Evolutionary conservation across 371 early-diverging fungal species (phyloP), one percentile per base, ranked within the genome.

Genomic region (Phascolomyces articulosus): DNA sequence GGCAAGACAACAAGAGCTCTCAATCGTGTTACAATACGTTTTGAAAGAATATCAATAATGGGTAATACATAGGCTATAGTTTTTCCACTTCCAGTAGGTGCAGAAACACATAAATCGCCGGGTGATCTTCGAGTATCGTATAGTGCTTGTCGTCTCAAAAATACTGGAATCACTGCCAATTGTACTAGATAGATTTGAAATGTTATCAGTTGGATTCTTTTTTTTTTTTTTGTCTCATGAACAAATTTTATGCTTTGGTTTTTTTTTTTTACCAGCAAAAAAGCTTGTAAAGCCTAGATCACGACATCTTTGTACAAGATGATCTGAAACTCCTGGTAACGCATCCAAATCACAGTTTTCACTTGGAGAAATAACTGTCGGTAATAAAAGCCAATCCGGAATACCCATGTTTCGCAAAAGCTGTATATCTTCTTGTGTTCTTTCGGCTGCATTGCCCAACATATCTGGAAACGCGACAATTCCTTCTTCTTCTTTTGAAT

Each of bases 31-130:
- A 95, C 83, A 10, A 88, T 71, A 38, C 95, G 84, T 57, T 84
- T 78, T 16, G 85, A 83, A 31, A 98, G 80, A 38, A 88, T 86
- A 48, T 77, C 93, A 23, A 99, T 86, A 57, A 99, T 93, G 2
- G 99, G 99, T 10, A 99, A 75, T 0, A 96, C 93, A 84, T 97
- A 99, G 0, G 98, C 96, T 55, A 98, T 80, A 0, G 99, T 99
- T 79, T 99, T 99, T 40, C 99, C 99, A 60, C 92, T 92, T 41
- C 96, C 97, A 0, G 97, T 97, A 1, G 97, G 94, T n/a, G 96
- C 94, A 15, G 96, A 94, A 20, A 97, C 93, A 71, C 95, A 95
- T 28, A 97, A 72, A 72, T 96, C 96, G 11, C 89, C 89, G 1
- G 85, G 86, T 9, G 78, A 74, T 38, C 73, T 70, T 24, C 83